Conservation (phyloP, 2,329 filamentous ascomycete species). For the Fusarium acutatum region DNA sequence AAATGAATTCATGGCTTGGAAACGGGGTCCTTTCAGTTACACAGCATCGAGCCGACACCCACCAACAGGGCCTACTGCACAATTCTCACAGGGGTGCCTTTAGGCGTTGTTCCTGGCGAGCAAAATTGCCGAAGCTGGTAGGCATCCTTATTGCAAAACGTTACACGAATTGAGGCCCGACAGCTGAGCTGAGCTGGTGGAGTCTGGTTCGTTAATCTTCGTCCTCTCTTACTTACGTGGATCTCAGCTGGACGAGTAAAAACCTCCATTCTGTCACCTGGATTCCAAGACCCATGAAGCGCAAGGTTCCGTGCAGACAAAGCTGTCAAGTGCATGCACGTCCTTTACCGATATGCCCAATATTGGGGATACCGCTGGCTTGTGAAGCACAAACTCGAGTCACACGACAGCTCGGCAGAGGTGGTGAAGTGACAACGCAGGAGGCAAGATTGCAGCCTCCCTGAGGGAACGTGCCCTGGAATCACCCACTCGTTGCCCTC, state of each 20-base stretch:
- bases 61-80: constrained; percentile 1
- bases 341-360: background rate
- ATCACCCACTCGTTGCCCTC: constrained; percentile 21
- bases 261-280: constrained; percentile 21
- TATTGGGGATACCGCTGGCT: background rate
- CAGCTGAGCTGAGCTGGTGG: background rate
- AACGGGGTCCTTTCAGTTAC: constrained; percentile 21
- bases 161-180: background rate
- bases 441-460: constrained; percentile 22
- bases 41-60: constrained; percentile 13
- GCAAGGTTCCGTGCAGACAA: constrained; percentile 10
- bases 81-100: constrained; percentile 18
- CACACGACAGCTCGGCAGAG: background rate
- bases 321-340: constrained; percentile 4
- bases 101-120: background rate
- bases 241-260: constrained; percentile 12
- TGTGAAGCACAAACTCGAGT: background rate
- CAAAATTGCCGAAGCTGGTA: background rate
- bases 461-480: constrained; percentile 5
- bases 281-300: constrained; percentile 1
- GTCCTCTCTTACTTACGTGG: constrained; percentile 24
- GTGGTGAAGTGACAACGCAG: constrained; percentile 17
- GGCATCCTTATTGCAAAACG: background rate
- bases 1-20: background rate
- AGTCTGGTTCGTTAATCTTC: constrained; percentile 1